phyloP scores from a whole-genome alignment of 257 asterid species.

The Petunia axillaris region DNA sequence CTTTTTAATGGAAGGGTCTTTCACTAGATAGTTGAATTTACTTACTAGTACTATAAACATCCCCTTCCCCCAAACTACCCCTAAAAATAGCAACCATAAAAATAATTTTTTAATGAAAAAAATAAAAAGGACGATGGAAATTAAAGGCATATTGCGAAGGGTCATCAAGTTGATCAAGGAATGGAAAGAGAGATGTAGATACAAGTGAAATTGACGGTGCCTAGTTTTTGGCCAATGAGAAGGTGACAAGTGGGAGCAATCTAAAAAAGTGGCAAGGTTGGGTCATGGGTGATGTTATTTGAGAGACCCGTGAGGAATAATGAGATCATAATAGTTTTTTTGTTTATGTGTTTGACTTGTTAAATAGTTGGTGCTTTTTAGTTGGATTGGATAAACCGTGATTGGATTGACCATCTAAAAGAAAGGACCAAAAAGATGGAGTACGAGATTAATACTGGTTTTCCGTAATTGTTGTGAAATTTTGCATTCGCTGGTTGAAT shows the following conservation, averaged over 20 bases:
- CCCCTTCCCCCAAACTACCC: not conserved
- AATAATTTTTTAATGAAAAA: not conserved
- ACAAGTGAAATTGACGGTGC: not conserved
- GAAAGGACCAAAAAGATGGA: not conserved
- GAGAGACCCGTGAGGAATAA: not conserved
- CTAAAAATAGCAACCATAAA: not conserved
- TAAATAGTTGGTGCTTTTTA: not conserved
- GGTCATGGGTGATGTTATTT: not conserved
- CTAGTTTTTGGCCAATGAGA: not conserved
- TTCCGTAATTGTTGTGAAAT: too few species aligned
- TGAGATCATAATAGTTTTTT: not conserved
- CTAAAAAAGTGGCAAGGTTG: too few species aligned
- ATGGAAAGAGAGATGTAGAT: not conserved
- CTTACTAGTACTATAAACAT: not conserved
- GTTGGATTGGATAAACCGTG: not conserved
- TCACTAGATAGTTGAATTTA: not conserved
- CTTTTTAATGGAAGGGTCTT: not conserved
- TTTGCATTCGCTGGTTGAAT: too few species aligned
- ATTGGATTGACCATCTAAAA: not conserved
- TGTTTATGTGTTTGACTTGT: not conserved
- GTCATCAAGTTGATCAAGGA: not conserved
- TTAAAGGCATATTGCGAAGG: conserved; percentile 9
- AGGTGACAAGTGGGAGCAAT: not conserved
- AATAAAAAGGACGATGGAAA: not conserved
- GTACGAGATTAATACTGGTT: too few species aligned